Evolutionary conservation across 257 asterid species (phyloP).

Genomic region (Coffea eugenioides): DNA sequence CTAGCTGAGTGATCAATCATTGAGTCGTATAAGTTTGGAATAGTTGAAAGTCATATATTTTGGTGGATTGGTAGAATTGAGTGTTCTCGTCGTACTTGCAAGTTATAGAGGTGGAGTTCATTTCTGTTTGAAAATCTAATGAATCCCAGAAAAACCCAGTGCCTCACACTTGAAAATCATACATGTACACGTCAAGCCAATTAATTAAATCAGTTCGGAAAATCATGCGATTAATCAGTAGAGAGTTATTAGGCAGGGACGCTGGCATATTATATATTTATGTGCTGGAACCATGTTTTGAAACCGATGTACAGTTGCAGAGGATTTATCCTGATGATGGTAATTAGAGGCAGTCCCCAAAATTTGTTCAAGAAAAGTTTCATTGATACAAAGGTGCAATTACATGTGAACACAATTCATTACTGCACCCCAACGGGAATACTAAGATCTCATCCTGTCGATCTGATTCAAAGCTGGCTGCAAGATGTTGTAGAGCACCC

Average conservation of each 20-base stretch:
- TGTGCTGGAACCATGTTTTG: neutral
- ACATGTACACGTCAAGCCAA: neutral
- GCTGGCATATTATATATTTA: neutral
- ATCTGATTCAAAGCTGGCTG: slow-evolving; percentile 97
- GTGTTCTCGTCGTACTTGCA: too few relatives aligned
- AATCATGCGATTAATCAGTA: neutral
- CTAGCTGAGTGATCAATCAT: neutral
- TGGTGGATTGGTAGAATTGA: too few relatives aligned
- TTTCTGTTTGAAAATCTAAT: neutral
- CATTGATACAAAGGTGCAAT: slow-evolving; percentile 11
- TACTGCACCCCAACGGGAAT: neutral
- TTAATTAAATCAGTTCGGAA: neutral
- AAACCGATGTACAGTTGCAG: slow-evolving; percentile 12
- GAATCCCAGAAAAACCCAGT: neutral
- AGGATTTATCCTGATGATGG: neutral
- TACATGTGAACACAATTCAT: slow-evolving; percentile 13
- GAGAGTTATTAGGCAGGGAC: neutral
- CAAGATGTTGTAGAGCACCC: slow-evolving; percentile 81
- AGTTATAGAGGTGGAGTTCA: neutral
- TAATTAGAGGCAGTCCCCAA: neutral
- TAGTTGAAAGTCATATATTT: neutral
- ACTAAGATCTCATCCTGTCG: slow-evolving; percentile 70
- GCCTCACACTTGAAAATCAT: neutral
- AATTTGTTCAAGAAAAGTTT: slow-evolving; percentile 13
- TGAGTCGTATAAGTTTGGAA: neutral